Evolutionary conservation across 148 eudicot genomes (phyloP), one percentile per base, ranked within the genome.

Genomic region (Bassia scoparia): DNA sequence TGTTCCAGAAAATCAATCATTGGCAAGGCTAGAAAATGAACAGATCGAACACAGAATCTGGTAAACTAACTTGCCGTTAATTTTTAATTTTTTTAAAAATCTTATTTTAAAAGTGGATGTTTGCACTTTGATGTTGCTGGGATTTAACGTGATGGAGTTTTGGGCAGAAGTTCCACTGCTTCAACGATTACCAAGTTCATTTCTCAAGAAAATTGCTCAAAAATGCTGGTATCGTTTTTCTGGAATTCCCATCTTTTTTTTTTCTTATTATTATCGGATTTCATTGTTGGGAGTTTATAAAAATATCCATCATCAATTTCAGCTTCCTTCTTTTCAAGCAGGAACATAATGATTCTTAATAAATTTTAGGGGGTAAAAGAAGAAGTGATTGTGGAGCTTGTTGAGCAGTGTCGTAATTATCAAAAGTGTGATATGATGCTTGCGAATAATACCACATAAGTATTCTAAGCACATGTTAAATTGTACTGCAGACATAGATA

Each of bases 401-500:
- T 90, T 79, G 97, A 89, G 67, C 98, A 94, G 84, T 94, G 98
- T 46, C 89, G 96, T 67, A 89, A 92, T 34, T 91, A 89, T 83
- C 89, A 89, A 72, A 88, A 83, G 72, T 96, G 97, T 63, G 98
- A 91, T 75, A 84, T 88, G 89, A 65, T 83, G 55, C 98, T 94
- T 58, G 92, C 91, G 76, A 89, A 87, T 77, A 88, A 85, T 70
- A 78, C 98, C 54, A 66, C 71, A 97, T 94, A 83, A 85, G 91
- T 67, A 76, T 55, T 29, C 6, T 17, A 15, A 62, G 16, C 3
- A 15, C 60, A 24, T 44, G 52, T 26, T 43, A 48, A 21, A 38
- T 37, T 34, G 26, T 24, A 58, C 53, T 14, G 21, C 56, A 5
- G 46, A 16, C 21, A 12, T 65, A 43, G 31, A 8, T 72, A 17